Percentiles rank a stretch among this genome's conserved stretches.
These are phyloP conservation scores for Boletus sp. DNA, from an alignment of 768 basidiomycete genomes.

Conservation along the genomic window DNA sequence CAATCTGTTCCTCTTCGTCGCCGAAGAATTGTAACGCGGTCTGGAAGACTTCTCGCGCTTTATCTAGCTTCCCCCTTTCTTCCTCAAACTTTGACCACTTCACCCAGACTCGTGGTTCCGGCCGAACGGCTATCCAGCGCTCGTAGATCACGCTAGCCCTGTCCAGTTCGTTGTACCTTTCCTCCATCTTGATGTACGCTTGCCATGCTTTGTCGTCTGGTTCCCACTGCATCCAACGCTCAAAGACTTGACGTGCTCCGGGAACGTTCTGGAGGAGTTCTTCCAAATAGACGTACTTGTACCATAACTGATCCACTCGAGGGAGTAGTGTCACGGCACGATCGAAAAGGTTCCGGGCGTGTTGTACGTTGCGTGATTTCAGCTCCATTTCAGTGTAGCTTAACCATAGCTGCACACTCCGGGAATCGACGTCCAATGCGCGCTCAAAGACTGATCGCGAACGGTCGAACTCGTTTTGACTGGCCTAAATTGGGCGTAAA, in stretches of 20 bases:
- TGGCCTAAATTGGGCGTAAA: conserved; percentile 52
- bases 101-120: conserved; percentile 80
- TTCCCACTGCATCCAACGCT: conserved; percentile 99
- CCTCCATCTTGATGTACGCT: conserved; percentile 98
- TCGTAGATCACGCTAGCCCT: conserved; percentile 93
- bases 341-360: conserved; percentile 95
- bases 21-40: conserved; percentile 88
- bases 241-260: conserved; percentile 96
- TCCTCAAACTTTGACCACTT: conserved; percentile 91
- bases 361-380: conserved; percentile 96
- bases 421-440: conserved; percentile 91
- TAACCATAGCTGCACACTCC: conserved; percentile 89
- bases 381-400: conserved; percentile 97
- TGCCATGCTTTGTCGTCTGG: conserved; percentile 99
- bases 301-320: conserved; percentile 96
- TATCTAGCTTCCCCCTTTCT: conserved; percentile 60
- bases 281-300: conserved; percentile 98
- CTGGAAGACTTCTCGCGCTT: conserved; percentile 85
- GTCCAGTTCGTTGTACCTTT: conserved; percentile 88
- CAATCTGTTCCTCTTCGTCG: conserved; percentile 84
- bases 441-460: conserved; percentile 96
- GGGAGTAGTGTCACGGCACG: conserved; percentile 95
- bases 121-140: conserved; percentile 74
- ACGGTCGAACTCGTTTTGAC: conserved; percentile 94
- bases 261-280: conserved; percentile 95